Evolutionary conservation across 1,284 basidiomycete genomes (phyloP), one percentile per base, ranked within the genome.

Genomic region (Veloboletus limbatus): DNA sequence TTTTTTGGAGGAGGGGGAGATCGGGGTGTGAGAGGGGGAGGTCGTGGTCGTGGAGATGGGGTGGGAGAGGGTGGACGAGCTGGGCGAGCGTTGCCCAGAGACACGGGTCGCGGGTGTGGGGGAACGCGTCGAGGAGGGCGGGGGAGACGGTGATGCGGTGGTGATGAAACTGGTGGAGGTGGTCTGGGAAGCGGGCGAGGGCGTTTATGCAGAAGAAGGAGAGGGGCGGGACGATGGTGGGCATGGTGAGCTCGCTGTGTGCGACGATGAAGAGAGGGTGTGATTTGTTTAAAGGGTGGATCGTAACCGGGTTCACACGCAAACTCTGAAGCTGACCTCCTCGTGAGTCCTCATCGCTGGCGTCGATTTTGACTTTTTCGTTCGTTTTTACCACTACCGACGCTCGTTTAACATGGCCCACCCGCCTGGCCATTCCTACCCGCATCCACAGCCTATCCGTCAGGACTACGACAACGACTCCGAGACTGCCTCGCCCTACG

Each of bases 81-180:
- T 86, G 85, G 4, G 76, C 66, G 22, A 88, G 47, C 10, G 73
- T 66, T 0, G 75, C 78, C 83, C 85, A 87, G 10, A 85, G 63
- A 10, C 73, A 69, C 1, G 85, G 82, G 54, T 84, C 77, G 4
- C 75, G 58, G 1, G 49, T 40, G 17, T 47, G 3, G 13, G 33
- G 6, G 37, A 50, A 28, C 11, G 47, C 46, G 47, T 54, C 53
- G 39, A 49, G 40, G 40, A 61, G 44, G n/a, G 47, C 47, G 24
- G 40, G 69, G 62, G 35, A 75, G 58, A 47, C 75, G 60, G 6
- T 69, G 3, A 73, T 16, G 24, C 65, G 63, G 3, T 55, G 53
- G 11, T 43, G 24, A 0, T 68, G 70, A 6, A 68, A 38, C 8
- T 52, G 16, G 51, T 70, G 57, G 8, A 78, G 38, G 20, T 69